Evolutionary conservation across 2,329 filamentous ascomycete species (phyloP), one percentile per base, ranked within the genome.

Genomic region (Apiospora kogelbergensis): DNA sequence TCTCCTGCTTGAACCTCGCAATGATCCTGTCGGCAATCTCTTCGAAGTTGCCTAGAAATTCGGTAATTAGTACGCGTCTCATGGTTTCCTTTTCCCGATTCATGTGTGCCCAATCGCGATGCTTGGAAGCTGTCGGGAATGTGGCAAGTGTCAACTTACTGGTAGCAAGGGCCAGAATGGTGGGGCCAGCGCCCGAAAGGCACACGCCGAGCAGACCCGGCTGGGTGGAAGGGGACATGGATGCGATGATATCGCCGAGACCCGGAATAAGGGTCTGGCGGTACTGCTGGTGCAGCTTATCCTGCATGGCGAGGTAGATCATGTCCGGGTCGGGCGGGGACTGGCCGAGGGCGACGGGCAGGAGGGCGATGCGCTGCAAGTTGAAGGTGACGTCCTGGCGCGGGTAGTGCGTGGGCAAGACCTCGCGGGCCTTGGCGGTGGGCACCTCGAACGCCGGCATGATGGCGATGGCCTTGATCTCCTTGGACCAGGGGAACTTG

Each of bases 261-360:
- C 95, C 96, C 1, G 96, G 96, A 74, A 99, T 97, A 71, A 99
- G 88, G 2, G 88, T 91, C 81, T 96, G 91, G 67, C 96, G 91
- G 84, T 99, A 98, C 57, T 94, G 96, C 81, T 99, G 96, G 83
- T 99, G 96, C 71, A 99, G 90, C 82, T 95, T 97, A 84, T 99
- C 96, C 83, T 98, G 96, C 96, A 99, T 99, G 63, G 95, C 95
- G 64, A 97, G 90, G 83, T 97, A 97, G 79, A 99, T 99, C 81
- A 97, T 91, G 75, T 97, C 91, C 26, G 96, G 91, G 78, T 98
- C 92, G 1, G 95, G 95, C 11, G 96, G 95, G 9, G 93, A 95
- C 79, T 94, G 91, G 72, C 95, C 94, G 63, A 99, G 87, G 0
- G 95, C 95, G 13, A 94, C 93, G 41, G 95, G 95, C 15, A 99